A percentile compares a stretch with the other conserved stretches of the same genome.
Evolutionary conservation across 306 rosid species (phyloP).

Genomic region (Myrica gale): DNA sequence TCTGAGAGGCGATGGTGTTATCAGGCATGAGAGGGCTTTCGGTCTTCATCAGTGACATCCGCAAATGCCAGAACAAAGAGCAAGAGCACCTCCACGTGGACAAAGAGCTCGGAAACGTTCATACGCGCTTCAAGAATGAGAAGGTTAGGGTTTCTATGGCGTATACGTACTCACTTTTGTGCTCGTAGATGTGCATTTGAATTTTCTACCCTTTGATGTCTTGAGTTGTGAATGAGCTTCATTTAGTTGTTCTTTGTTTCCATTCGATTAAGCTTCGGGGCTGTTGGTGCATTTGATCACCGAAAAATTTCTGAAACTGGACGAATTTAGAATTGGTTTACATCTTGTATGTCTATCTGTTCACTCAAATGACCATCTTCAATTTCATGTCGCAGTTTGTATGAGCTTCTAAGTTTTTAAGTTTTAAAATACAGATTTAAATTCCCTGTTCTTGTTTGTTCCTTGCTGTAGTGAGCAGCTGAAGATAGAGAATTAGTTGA

Average conservation of each 20-base stretch:
- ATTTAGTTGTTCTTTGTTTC: too few species aligned
- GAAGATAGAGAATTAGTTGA: neutral
- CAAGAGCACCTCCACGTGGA: slow-evolving; percentile 94
- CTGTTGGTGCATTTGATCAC: too few species aligned
- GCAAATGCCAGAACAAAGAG: slow-evolving; percentile 97
- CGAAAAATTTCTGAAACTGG: too few species aligned
- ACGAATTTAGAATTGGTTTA: too few species aligned
- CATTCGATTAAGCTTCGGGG: too few species aligned
- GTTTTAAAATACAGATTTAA: neutral
- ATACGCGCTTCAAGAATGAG: slow-evolving; percentile 96
- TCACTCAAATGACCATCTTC: neutral
- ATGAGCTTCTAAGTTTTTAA: neutral
- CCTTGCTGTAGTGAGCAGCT: neutral
- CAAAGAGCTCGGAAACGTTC: slow-evolving; percentile 96
- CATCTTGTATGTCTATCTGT: neutral
- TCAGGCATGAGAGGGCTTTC: slow-evolving; percentile 99
- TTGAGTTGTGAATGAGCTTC: too few species aligned
- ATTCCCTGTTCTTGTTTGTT: neutral
- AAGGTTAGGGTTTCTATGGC: slow-evolving; percentile 54
- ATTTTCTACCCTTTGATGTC: too few species aligned
- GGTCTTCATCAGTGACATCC: slow-evolving; percentile 93
- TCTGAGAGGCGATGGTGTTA: slow-evolving; percentile 83
- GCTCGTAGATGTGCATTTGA: too few species aligned
- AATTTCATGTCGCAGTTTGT: neutral
- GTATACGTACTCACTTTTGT: too few species aligned